Evolutionary conservation across 441 rosid genomes (phyloP), one percentile per base, ranked within the genome.

Genomic region (Corymbia calophylla): DNA sequence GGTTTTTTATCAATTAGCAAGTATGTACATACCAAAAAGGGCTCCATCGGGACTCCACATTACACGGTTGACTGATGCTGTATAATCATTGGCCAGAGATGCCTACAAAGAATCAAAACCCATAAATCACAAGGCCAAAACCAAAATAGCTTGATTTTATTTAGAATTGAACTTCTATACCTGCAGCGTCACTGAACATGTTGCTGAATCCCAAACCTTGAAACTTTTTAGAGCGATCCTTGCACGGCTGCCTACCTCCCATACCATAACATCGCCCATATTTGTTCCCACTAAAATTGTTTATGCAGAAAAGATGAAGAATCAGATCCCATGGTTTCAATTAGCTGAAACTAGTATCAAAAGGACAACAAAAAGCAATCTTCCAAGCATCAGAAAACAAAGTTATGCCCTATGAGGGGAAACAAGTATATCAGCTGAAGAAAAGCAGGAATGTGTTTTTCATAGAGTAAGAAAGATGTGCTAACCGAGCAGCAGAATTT

Each of bases 31-130:
- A 96, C 99, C 99, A 93, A 97, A 95, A 54, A 95, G 92, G 88
- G 90, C 87, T 93, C 99, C 99, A 95, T 96, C 97, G 51, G 99
- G 95, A 91, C 99, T 96, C 99, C 99, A 97, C 70, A 93, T 93
- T 68, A 96, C 98, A 89, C 98, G 97, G 91, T 96, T 96, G 87
- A 96, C 97, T 0, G 97, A 93, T 58, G 93, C 95, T 62, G 95
- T 84, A 86, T 88, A 90, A 91, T 95, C 99, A 91, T 87, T 95
- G 66, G 94, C 89, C 82, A 96, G 87, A 70, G 97, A 94, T 87
- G 95, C 94, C 98, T 96, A 66, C 53, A 89, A 90, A 86, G 90
- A n/a, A 88, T 88, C 48, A 27, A 73, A 35, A 88, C n/a, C 89
- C 49, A 55, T 84, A 32, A 32, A 56, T 56, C 60, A 66, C 87